Base-by-base conservation (phyloP, 2,329 filamentous ascomycete species). In the Arthrobotrys megalospora region DNA sequence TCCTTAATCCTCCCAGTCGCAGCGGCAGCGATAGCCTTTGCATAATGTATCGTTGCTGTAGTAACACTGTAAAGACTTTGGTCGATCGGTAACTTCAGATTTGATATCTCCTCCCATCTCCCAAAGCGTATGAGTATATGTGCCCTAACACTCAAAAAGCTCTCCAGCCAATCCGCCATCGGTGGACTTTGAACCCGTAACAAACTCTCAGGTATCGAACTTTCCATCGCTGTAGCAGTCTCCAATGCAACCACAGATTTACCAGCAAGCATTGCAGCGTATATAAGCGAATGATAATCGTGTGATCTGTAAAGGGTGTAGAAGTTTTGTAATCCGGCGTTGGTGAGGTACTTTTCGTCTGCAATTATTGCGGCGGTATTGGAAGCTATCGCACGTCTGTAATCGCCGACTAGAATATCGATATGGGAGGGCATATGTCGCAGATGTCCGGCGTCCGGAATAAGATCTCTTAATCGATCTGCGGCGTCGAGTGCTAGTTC, bases 131-230 rank as follows among this genome's bases (percentile, higher is more conserved):
- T 86, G 14, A 92, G 85, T 0, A 90, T 90, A 82, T 95, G 92
- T 1, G 91, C 85, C 2, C 90, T 88, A 83, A 93, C 89, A 0
- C 88, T 87, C 2, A 92, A 84, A 80, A 93, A 93, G 0, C 88
- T 88, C 83, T 94, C 92, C 0, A 94, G 85, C 89, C 91, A 94
- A 83, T 94, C 91, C 0, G 92, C 91, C 91, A 94, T 93, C 0
- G 91, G 91, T 0, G 91, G 91, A 0, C 88, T 90, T 79, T 90
- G 82, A 3, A 92, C 85, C 0, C 88, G 88, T 0, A 94, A 85
- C 2, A 94, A 83, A 0, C 88, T 87, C 66, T 91, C 89, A 0
- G 91, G 88, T 3, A 94, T 84, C 0, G 89, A 89, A 0, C 84
- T 84, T 81, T 93, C 91, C 58, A 94, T 87, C 52, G 86, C 85